Evolutionary conservation across 192 early-diverging fungal species (phyloP).

Genomic region (Umbelopsis isabellina): DNA sequence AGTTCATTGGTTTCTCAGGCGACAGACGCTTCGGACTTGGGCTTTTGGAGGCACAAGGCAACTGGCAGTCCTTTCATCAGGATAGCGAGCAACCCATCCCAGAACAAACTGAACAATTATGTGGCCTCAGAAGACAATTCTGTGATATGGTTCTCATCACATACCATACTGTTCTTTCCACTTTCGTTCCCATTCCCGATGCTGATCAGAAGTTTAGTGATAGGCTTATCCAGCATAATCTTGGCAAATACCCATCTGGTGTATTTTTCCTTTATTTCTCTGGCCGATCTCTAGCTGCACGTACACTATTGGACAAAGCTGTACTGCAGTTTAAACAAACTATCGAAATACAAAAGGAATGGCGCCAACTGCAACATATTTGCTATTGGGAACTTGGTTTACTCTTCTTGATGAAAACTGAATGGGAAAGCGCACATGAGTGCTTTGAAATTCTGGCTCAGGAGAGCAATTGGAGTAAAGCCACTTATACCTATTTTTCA

Average conservation of each 20-base stretch:
- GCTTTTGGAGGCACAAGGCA: conserved; percentile 71
- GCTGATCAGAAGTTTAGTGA: conserved; percentile 67
- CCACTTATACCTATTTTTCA: conserved; percentile 77
- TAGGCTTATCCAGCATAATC: conserved; percentile 55
- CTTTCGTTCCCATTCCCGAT: conserved; percentile 70
- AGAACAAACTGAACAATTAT: conserved; percentile 14
- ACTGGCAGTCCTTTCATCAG: conserved; percentile 55
- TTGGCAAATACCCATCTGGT: conserved; percentile 60
- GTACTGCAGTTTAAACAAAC: conserved; percentile 59
- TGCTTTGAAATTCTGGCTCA: conserved; percentile 66
- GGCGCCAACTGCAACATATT: conserved; percentile 81
- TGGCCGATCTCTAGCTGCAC: conserved; percentile 63
- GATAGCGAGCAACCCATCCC: conserved; percentile 28
- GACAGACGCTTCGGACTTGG: conserved; percentile 78
- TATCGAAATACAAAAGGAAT: conserved; percentile 62
- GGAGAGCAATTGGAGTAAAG: conserved; percentile 89
- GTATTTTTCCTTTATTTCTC: conserved; percentile 78
- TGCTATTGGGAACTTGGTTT: conserved; percentile 84
- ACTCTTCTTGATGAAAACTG: conserved; percentile 61
- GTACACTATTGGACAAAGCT: conserved; percentile 60
- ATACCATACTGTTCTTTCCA: conserved; percentile 80
- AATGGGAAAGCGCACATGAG: conserved; percentile 63
- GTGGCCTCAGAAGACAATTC: conserved; percentile 76
- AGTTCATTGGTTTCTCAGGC: conserved; percentile 83
- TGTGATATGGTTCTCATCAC: conserved; percentile 73